Conservation (phyloP, 805 yeast genomes). For the Debaryomyces castellii region DNA sequence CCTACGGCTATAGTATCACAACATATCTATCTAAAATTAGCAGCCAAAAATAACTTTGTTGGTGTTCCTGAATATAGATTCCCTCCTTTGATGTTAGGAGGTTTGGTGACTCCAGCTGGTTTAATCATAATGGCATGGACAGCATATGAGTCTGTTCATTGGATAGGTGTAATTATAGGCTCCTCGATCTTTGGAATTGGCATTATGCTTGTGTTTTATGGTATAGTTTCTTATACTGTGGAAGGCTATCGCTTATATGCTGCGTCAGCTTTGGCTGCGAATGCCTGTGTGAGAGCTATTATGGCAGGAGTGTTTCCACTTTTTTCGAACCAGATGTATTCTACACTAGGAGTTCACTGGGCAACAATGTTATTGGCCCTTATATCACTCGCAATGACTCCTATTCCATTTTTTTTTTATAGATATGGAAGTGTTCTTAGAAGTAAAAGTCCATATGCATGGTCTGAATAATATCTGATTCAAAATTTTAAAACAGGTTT, state of each 20-base stretch:
- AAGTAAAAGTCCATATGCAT: slow-evolving; percentile 2
- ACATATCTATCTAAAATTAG: slow-evolving; percentile 21
- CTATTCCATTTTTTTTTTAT: slow-evolving; percentile 7
- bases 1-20: slow-evolving; percentile 24
- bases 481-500: too few species aligned
- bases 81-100: slow-evolving; percentile 67
- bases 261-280: slow-evolving; percentile 62
- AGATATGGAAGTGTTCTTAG: slow-evolving; percentile 6
- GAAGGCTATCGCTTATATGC: slow-evolving; percentile 55
- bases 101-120: slow-evolving; percentile 69
- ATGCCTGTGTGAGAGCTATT: slow-evolving; percentile 52
- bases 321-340: slow-evolving; percentile 50
- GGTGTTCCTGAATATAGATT: slow-evolving; percentile 77
- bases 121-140: slow-evolving; percentile 83
- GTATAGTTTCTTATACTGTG: slow-evolving; percentile 49
- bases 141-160: slow-evolving; percentile 63
- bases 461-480: slow-evolving; percentile 4
- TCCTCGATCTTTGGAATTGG: slow-evolving; percentile 41
- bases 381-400: slow-evolving; percentile 34
- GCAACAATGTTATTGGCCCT: slow-evolving; percentile 54
- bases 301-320: slow-evolving; percentile 59
- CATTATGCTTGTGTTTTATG: slow-evolving; percentile 51
- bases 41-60: slow-evolving; percentile 38
- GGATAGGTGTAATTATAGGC: slow-evolving; percentile 56
- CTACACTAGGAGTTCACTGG: slow-evolving; percentile 49